A percentile compares a stretch with the other conserved stretches of the same genome.
phyloP scores from a whole-genome alignment of 2,329 filamentous ascomycete genomes.

The Microsporum audouinii region DNA sequence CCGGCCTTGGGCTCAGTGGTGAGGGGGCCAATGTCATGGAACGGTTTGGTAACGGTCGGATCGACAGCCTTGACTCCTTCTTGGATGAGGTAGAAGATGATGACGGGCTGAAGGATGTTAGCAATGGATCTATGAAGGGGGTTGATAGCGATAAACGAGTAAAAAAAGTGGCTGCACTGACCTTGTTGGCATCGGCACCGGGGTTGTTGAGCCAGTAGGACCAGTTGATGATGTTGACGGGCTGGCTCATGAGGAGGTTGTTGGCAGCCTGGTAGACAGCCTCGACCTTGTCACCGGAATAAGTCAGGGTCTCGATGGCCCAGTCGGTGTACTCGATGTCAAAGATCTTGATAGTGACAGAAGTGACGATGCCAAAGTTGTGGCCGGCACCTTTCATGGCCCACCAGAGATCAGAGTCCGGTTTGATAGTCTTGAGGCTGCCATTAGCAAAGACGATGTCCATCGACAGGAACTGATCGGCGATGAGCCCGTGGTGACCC shows the following conservation, averaged over 20 bases:
- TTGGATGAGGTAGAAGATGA: constrained; percentile 24
- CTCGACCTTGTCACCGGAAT: constrained; percentile 41
- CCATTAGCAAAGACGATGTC: constrained; percentile 44
- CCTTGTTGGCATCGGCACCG: constrained; percentile 19
- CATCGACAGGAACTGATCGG: constrained; percentile 44
- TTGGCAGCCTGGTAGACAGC: constrained; percentile 39
- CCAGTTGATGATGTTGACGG: constrained; percentile 40
- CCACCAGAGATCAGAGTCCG: constrained; percentile 45
- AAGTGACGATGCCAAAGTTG: constrained; percentile 48
- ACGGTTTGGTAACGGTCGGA: constrained; percentile 33
- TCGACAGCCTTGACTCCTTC: constrained; percentile 32
- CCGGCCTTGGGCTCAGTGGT: constrained; percentile 25
- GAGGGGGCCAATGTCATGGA: constrained; percentile 34
- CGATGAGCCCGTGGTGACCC: constrained; percentile 42
- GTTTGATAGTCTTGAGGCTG: constrained; percentile 28
- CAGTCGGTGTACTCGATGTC: constrained; percentile 27
- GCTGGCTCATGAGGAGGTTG: constrained; percentile 34
- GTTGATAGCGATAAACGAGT: not conserved
- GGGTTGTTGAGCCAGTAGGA: constrained; percentile 24
- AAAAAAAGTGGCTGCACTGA: constrained; percentile 1
- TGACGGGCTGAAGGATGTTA: constrained; percentile 17
- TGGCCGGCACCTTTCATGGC: constrained; percentile 46
- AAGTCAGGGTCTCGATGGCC: constrained; percentile 36
- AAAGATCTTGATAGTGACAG: constrained; percentile 38
- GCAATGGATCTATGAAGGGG: not conserved